Percentiles rank a stretch among this genome's conserved stretches.
Conservation (phyloP, 805 yeast genomes). For the Teunomyces funiuensis region DNA sequence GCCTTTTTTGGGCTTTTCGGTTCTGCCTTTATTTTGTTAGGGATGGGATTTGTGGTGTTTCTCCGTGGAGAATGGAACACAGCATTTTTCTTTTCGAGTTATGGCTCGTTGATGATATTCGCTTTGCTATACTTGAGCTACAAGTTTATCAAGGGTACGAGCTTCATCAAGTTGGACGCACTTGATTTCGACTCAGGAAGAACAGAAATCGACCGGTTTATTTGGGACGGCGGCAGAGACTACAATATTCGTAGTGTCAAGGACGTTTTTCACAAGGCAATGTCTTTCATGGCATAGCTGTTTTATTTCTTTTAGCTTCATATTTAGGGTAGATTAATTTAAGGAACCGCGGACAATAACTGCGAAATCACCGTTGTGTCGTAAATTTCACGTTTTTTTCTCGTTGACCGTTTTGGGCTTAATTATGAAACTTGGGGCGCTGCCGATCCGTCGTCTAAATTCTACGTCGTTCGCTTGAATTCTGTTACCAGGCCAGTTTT, state of each 20-base stretch:
- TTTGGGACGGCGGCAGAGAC: slow-evolving; percentile 74
- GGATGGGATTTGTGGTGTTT: slow-evolving; percentile 65
- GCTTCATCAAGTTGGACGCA: slow-evolving; percentile 66
- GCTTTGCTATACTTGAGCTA: slow-evolving; percentile 52
- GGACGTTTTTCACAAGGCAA: slow-evolving; percentile 32
- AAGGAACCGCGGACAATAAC: no score
- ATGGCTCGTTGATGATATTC: slow-evolving; percentile 60
- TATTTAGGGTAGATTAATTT: background rate
- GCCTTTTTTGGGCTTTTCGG: slow-evolving; percentile 64
- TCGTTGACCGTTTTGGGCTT: slow-evolving; percentile 4
- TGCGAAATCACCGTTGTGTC: no score
- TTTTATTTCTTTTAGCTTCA: background rate
- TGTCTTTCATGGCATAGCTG: slow-evolving; percentile 34
- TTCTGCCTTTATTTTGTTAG: slow-evolving; percentile 47
- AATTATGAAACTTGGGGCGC: slow-evolving; percentile 1
- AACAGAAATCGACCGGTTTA: slow-evolving; percentile 74
- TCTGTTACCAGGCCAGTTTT: background rate
- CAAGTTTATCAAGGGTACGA: slow-evolving; percentile 59
- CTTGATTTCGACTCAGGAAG: slow-evolving; percentile 82
- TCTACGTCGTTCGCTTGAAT: background rate
- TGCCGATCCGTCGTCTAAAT: slow-evolving; percentile 5
- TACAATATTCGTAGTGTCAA: slow-evolving; percentile 34
- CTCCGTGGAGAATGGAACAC: slow-evolving; percentile 57
- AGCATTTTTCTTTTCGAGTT: slow-evolving; percentile 61
- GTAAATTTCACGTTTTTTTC: background rate